Conservation (phyloP, 1,284 basidiomycete genomes). For the Wolfiporia cocos region DNA sequence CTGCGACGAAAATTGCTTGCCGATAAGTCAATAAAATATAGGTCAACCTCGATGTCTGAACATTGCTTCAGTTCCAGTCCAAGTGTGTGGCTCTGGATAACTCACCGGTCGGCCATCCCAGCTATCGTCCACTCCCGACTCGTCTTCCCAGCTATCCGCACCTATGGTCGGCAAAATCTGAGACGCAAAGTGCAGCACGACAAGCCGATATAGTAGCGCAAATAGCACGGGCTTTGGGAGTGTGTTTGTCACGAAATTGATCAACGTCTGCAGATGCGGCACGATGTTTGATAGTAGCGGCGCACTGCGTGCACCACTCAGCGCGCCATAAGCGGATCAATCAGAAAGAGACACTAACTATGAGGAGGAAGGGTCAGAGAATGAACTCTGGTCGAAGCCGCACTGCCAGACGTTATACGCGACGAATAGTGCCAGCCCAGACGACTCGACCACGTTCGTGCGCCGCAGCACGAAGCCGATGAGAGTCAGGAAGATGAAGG, state of each 20-base stretch:
- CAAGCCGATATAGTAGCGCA: conserved; percentile 77
- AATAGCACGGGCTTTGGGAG: conserved; percentile 82
- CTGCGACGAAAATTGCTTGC: conserved; percentile 78
- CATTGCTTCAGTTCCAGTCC: conserved; percentile 2
- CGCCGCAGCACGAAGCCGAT: conserved; percentile 86
- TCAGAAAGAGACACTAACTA: conserved; percentile 45
- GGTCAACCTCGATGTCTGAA: conserved; percentile 68
- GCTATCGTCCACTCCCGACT: conserved; percentile 52
- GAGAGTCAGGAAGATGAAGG: conserved; percentile 78
- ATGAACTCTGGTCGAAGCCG: conserved; percentile 65
- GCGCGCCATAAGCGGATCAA: not conserved
- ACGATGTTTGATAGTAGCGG: conserved; percentile 73
- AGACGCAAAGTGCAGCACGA: conserved; percentile 82
- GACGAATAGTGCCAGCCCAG: conserved; percentile 79
- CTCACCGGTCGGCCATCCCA: conserved; percentile 73
- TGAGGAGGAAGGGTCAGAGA: conserved; percentile 65
- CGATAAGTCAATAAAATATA: conserved; percentile 73
- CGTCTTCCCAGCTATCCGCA: conserved; percentile 72
- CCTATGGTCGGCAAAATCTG: conserved; percentile 80
- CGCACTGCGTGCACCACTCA: conserved; percentile 36
- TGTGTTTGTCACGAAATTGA: conserved; percentile 77
- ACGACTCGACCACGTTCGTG: conserved; percentile 92
- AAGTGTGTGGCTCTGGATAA: too few relatives aligned
- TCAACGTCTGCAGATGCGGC: conserved; percentile 70
- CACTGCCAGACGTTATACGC: conserved; percentile 85